phyloP scores from a whole-genome alignment of 2,329 filamentous ascomycete genomes.

The Phymatotrichopsis omnivora region DNA sequence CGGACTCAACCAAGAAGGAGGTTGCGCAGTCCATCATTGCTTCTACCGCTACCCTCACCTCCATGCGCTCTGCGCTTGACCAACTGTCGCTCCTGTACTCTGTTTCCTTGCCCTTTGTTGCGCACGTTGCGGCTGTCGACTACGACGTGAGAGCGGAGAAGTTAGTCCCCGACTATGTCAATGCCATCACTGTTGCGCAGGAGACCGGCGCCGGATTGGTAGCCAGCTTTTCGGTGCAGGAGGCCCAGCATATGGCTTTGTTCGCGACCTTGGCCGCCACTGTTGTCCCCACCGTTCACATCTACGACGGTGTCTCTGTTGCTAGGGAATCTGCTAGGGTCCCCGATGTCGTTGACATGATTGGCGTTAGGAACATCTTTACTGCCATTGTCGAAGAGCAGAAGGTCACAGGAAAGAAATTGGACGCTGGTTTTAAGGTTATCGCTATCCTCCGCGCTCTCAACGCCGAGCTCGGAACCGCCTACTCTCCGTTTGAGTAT shows the following conservation, averaged over 20 bases:
- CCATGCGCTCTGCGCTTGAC: constrained; percentile 74
- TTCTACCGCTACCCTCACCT: constrained; percentile 68
- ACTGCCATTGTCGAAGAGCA: constrained; percentile 53
- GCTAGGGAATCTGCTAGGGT: constrained; percentile 73
- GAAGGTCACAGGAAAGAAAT: constrained; percentile 55
- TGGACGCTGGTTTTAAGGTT: constrained; percentile 62
- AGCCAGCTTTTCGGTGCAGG: constrained; percentile 74
- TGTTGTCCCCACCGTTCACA: constrained; percentile 71
- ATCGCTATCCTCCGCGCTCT: constrained; percentile 60
- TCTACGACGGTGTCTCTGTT: constrained; percentile 77
- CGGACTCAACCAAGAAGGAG: constrained; percentile 80
- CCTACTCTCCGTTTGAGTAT: constrained; percentile 92
- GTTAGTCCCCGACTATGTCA: constrained; percentile 78
- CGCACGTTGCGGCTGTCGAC: constrained; percentile 84
- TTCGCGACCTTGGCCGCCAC: constrained; percentile 72
- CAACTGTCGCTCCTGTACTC: constrained; percentile 86
- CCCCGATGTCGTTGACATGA: constrained; percentile 68
- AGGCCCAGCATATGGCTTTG: constrained; percentile 92
- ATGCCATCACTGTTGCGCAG: constrained; percentile 69
- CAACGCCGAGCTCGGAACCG: constrained; percentile 86
- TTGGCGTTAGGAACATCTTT: constrained; percentile 59
- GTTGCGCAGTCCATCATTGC: constrained; percentile 86
- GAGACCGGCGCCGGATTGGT: constrained; percentile 83
- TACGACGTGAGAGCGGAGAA: constrained; percentile 59
- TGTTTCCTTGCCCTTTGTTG: constrained; percentile 84